phyloP scores from a whole-genome alignment of 2,329 filamentous ascomycete genomes.

The Scedosporium aurantiacum region DNA sequence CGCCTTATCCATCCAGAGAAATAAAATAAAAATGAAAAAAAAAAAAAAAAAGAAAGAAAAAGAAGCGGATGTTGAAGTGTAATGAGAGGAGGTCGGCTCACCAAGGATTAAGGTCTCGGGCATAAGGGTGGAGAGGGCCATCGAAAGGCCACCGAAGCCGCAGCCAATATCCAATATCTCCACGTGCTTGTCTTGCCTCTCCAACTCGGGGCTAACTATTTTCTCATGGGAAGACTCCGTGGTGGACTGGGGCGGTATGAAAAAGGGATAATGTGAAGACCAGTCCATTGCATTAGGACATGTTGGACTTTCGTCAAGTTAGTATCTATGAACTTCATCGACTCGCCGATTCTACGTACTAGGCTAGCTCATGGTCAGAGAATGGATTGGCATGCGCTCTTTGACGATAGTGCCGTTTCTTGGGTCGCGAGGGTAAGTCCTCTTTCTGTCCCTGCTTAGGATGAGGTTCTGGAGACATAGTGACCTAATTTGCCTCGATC shows the following conservation, averaged over 20 bases:
- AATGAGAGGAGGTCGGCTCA: slow-evolving; percentile 25
- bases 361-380: slow-evolving; percentile 80
- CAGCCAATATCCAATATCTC: slow-evolving; percentile 96
- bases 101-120: slow-evolving; percentile 77
- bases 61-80: background rate
- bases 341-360: slow-evolving; percentile 46
- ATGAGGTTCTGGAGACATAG: slow-evolving; percentile 1
- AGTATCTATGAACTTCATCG: background rate
- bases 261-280: slow-evolving; percentile 72
- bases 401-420: slow-evolving; percentile 91
- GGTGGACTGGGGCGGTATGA: slow-evolving; percentile 30
- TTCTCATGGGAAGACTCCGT: background rate
- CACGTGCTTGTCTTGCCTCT: slow-evolving; percentile 47
- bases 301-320: slow-evolving; percentile 48
- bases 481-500: background rate
- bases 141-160: slow-evolving; percentile 83
- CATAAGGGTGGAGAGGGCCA: slow-evolving; percentile 71
- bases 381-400: slow-evolving; percentile 96
- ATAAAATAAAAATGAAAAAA: too few species aligned
- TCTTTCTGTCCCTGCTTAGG: background rate
- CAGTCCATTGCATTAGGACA: slow-evolving; percentile 84
- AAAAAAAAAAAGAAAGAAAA: too few species aligned
- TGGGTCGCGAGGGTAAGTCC: background rate
- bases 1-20: too few species aligned
- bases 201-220: background rate